Evolutionary conservation across 805 yeast species (phyloP).

Genomic region (Wickerhamomyces rabaulensis): DNA sequence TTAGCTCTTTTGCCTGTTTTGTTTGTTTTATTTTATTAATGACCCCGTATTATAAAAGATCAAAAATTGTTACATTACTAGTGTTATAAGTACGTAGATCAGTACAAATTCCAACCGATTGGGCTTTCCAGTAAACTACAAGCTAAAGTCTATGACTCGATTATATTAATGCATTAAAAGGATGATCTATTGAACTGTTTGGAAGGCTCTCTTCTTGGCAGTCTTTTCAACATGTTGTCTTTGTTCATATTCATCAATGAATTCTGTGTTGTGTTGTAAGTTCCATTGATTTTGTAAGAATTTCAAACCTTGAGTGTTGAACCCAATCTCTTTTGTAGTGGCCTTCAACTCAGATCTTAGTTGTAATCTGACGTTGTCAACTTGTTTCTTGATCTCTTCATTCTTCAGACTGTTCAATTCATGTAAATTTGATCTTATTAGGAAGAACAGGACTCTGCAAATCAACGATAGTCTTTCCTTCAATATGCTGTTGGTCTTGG

Average conservation of each 20-base stretch:
- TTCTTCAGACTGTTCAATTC: slow-evolving; percentile 74
- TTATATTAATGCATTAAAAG: neutral
- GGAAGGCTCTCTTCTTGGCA: slow-evolving; percentile 70
- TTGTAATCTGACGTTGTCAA: slow-evolving; percentile 56
- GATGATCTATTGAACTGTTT: slow-evolving; percentile 34
- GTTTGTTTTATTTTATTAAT: neutral
- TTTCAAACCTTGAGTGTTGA: slow-evolving; percentile 77
- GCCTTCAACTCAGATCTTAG: slow-evolving; percentile 51
- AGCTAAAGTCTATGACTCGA: no score
- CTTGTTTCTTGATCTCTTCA: slow-evolving; percentile 54
- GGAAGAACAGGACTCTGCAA: slow-evolving; percentile 71
- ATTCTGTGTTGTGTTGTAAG: slow-evolving; percentile 65
- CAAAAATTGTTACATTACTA: neutral
- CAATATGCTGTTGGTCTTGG: slow-evolving; percentile 41
- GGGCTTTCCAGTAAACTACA: no score
- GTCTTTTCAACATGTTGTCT: slow-evolving; percentile 45
- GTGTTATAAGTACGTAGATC: no score
- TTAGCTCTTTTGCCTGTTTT: neutral
- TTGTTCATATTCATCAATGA: slow-evolving; percentile 62
- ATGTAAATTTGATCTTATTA: slow-evolving; percentile 66
- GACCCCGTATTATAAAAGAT: neutral
- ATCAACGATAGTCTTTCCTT: slow-evolving; percentile 55
- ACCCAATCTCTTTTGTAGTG: slow-evolving; percentile 63
- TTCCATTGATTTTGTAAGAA: slow-evolving; percentile 77
- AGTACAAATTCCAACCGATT: no score